Conservation (phyloP, 2,329 filamentous ascomycete species). For the Pseudocercospora vitis region DNA sequence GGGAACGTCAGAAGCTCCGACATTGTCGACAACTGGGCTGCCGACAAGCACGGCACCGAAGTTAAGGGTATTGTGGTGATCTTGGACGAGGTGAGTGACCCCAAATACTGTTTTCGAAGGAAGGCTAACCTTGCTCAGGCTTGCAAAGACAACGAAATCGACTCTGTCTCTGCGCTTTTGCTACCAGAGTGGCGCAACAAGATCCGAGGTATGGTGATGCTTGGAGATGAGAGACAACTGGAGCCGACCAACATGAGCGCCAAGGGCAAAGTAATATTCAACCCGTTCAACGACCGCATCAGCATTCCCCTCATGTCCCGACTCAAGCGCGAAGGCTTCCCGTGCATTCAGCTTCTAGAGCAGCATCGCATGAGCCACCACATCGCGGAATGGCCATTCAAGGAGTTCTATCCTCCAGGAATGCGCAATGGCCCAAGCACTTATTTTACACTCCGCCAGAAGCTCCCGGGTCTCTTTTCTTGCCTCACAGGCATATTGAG, state of each 20-base stretch:
- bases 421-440: constrained; percentile 22
- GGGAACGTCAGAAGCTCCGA: constrained; percentile 22
- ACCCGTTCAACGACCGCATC: constrained; percentile 20
- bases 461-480: constrained; percentile 18
- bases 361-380: constrained; percentile 24
- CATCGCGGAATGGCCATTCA: constrained; percentile 20
- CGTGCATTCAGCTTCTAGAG: constrained; percentile 22
- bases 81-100: constrained; percentile 27
- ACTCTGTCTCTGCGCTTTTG: constrained; percentile 19
- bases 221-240: constrained; percentile 24
- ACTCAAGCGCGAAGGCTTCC: constrained; percentile 23
- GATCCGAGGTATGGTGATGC: constrained; percentile 25
- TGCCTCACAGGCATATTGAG: constrained; percentile 19
- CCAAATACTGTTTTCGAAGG: too few species aligned
- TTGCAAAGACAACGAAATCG: constrained; percentile 27
- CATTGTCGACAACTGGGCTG: constrained; percentile 23
- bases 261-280: constrained; percentile 21
- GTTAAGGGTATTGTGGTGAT: constrained; percentile 22
- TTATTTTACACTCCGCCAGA: constrained; percentile 9
- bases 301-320: constrained; percentile 21
- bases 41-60: constrained; percentile 14
- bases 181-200: constrained; percentile 17
- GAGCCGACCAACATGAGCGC: constrained; percentile 23
- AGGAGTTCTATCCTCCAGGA: constrained; percentile 21
- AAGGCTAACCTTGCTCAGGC: too few species aligned